phyloP scores from a whole-genome alignment of 768 basidiomycete genomes.

The Suillus lakei region DNA sequence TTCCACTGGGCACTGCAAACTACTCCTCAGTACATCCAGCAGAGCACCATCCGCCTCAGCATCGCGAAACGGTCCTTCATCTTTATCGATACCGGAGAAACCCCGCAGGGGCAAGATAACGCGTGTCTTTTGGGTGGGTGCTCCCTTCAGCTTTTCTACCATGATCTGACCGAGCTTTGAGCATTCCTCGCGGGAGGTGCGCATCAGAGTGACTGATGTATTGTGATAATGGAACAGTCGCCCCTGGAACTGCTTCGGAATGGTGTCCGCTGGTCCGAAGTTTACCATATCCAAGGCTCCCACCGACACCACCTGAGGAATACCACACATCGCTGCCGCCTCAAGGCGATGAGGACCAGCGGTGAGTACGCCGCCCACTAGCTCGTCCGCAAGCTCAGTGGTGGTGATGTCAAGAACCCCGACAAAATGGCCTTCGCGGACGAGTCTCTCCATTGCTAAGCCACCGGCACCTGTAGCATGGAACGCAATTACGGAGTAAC shows the following conservation, averaged over 20 bases:
- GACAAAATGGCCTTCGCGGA: slow-evolving; percentile 26
- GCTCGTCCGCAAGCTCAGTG: slow-evolving; percentile 38
- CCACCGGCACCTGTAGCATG: slow-evolving; percentile 36
- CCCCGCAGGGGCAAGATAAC: slow-evolving; percentile 31
- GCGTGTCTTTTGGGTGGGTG: slow-evolving; percentile 20
- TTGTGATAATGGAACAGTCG: slow-evolving; percentile 31
- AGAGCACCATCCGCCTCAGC: slow-evolving; percentile 28
- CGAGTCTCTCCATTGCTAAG: slow-evolving; percentile 34
- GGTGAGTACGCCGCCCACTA: slow-evolving; percentile 33
- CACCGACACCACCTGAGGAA: slow-evolving; percentile 36
- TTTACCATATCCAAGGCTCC: slow-evolving; percentile 41
- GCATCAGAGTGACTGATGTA: slow-evolving; percentile 34
- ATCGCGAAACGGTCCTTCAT: slow-evolving; percentile 29
- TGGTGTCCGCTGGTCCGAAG: slow-evolving; percentile 33
- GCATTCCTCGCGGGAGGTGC: slow-evolving; percentile 32
- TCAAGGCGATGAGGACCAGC: slow-evolving; percentile 33
- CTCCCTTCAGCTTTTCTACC: slow-evolving; percentile 22
- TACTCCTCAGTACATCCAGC: slow-evolving; percentile 20
- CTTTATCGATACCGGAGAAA: slow-evolving; percentile 29
- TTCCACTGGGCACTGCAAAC: slow-evolving; percentile 22
- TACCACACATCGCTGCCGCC: slow-evolving; percentile 21
- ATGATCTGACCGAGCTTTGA: slow-evolving; percentile 25
- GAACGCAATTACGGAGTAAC: slow-evolving; percentile 28
- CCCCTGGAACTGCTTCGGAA: slow-evolving; percentile 23
- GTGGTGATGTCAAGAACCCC: slow-evolving; percentile 38